phyloP scores from a whole-genome alignment of 768 basidiomycete genomes.

The Nidularia pulvinata region DNA sequence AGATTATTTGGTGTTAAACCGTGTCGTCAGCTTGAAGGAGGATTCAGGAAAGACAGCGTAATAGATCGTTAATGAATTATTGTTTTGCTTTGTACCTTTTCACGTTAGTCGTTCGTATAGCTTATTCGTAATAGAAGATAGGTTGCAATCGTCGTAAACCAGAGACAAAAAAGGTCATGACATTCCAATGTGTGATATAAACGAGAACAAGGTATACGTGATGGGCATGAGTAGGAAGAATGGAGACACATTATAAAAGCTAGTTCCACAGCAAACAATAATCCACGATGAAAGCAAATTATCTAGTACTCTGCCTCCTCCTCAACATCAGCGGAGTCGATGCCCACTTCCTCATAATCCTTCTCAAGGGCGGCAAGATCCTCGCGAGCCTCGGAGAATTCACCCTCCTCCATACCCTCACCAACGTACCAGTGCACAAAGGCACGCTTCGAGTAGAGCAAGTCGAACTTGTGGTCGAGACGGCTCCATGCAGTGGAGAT shows the following conservation, averaged over 20 bases:
- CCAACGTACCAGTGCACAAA: slow-evolving; percentile 97
- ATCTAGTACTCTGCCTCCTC: slow-evolving; percentile 62
- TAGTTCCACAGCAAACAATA: slow-evolving; percentile 8
- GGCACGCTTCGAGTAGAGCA: slow-evolving; percentile 96
- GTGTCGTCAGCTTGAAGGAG: slow-evolving; percentile 94
- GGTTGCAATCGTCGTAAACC: not conserved
- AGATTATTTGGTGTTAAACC: slow-evolving; percentile 85
- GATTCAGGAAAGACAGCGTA: slow-evolving; percentile 74
- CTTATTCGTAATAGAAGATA: not conserved
- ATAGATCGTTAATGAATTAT: not conserved
- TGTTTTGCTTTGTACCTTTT: too few relatives aligned
- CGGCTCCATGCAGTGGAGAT: slow-evolving; percentile 96
- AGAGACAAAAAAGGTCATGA: slow-evolving; percentile 12
- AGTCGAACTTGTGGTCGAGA: slow-evolving; percentile 95
- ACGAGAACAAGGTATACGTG: slow-evolving; percentile 23
- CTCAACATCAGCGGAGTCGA: slow-evolving; percentile 73
- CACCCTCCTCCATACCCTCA: slow-evolving; percentile 99
- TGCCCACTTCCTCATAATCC: slow-evolving; percentile 90
- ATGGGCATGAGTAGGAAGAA: slow-evolving; percentile 16
- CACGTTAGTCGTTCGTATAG: not conserved
- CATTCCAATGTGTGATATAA: slow-evolving; percentile 21
- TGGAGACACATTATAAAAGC: slow-evolving; percentile 10
- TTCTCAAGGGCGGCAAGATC: slow-evolving; percentile 98
- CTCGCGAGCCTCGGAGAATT: slow-evolving; percentile 98
- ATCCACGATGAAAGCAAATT: slow-evolving; percentile 3